Evolutionary conservation across 2,329 filamentous ascomycete species (phyloP).

Genomic region (Arthrinium phaeospermum): DNA sequence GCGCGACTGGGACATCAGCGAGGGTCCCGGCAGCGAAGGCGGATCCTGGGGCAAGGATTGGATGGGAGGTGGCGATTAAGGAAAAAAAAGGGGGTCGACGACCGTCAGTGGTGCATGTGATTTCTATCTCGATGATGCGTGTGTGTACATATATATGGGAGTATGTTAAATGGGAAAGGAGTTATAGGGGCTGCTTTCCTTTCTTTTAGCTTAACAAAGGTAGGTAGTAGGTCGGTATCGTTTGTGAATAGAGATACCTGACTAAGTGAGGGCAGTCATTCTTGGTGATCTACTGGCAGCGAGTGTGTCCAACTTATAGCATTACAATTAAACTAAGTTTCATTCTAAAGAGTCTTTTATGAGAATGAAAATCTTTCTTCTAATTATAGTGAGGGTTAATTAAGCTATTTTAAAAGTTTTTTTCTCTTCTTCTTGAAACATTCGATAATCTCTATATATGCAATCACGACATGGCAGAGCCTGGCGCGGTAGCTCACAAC

Average conservation of each 20-base stretch:
- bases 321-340: neutral
- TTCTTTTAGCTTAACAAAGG: neutral
- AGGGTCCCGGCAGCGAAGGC: constrained; percentile 33
- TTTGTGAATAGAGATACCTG: neutral
- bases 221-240: neutral
- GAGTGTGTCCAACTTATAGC: neutral
- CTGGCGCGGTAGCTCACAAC: neutral
- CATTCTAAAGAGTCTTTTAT: neutral
- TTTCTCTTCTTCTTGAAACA: neutral
- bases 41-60: constrained; percentile 41
- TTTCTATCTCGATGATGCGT: neutral
- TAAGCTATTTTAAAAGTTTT: neutral
- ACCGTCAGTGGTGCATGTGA: neutral
- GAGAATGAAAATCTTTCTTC: neutral
- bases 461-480: neutral
- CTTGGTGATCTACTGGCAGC: neutral
- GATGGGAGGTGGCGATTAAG: constrained; percentile 29
- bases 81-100: neutral
- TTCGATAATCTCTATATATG: neutral
- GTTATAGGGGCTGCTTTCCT: neutral
- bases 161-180: constrained; percentile 1
- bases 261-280: neutral
- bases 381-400: too few species aligned
- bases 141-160: neutral
- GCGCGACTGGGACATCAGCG: constrained; percentile 42